phyloP scores from a whole-genome alignment of 2,329 filamentous ascomycete species.

The Colletotrichum abscissum region DNA sequence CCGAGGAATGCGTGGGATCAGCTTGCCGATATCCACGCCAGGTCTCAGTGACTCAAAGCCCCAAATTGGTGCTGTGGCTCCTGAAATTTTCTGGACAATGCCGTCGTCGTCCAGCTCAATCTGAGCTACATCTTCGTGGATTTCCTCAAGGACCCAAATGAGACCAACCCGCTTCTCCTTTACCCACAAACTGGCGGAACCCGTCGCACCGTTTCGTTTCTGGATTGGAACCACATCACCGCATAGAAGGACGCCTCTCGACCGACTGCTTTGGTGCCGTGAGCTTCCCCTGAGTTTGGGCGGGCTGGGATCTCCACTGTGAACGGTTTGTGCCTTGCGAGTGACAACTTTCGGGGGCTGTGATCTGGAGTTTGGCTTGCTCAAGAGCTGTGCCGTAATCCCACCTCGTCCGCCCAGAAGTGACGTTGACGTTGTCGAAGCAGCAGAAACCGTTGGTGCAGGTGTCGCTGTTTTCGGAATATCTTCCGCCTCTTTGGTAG shows the following conservation, averaged over 20 bases:
- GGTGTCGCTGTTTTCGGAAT: constrained; percentile 49
- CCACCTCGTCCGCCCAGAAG: constrained; percentile 78
- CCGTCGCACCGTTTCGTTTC: constrained; percentile 91
- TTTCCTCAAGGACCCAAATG: constrained; percentile 98
- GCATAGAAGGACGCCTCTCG: constrained; percentile 89
- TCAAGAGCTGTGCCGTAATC: constrained; percentile 88
- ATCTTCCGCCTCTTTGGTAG: constrained; percentile 46
- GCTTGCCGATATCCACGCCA: constrained; percentile 79
- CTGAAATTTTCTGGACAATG: constrained; percentile 74
- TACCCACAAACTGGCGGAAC: constrained; percentile 96
- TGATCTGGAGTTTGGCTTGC: constrained; percentile 76
- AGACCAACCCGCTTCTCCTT: constrained; percentile 95
- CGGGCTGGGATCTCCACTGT: constrained; percentile 65
- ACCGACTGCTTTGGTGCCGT: constrained; percentile 79
- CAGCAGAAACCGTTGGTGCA: constrained; percentile 50
- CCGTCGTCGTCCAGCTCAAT: constrained; percentile 83
- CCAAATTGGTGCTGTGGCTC: constrained; percentile 90
- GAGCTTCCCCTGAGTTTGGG: constrained; percentile 64
- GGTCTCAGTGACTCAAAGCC: constrained; percentile 74
- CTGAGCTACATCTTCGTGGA: constrained; percentile 90
- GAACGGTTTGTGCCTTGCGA: constrained; percentile 73
- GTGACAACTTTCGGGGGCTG: constrained; percentile 65
- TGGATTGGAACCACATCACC: constrained; percentile 98
- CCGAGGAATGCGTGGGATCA: constrained; percentile 86
- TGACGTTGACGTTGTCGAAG: constrained; percentile 57